Evolutionary conservation across 1,284 basidiomycete species (phyloP).

Genomic region (Cutaneotrichosporon mucoides): DNA sequence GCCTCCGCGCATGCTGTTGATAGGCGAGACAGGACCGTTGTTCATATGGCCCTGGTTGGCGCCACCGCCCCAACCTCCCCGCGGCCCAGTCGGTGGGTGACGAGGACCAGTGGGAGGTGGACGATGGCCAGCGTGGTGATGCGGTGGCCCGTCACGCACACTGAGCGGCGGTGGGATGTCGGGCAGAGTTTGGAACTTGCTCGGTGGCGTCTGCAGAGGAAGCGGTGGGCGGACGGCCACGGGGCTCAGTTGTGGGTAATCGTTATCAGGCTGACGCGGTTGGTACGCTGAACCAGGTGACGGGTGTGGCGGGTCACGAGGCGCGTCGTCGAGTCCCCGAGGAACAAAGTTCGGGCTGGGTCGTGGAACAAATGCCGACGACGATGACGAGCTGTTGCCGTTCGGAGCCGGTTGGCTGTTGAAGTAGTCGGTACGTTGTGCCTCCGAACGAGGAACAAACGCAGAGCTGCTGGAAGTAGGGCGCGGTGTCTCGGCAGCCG

Average conservation of each 20-base stretch:
- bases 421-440: constrained; percentile 25
- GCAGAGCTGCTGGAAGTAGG: constrained; percentile 12
- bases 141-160: constrained; percentile 15
- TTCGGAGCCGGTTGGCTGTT: constrained; percentile 4
- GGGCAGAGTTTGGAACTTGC: constrained; percentile 9
- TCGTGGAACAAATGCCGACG: constrained; percentile 11
- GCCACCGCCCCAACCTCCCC: constrained; percentile 11
- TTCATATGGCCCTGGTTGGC: not conserved
- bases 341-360: constrained; percentile 16
- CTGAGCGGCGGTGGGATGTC: constrained; percentile 16
- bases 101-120: constrained; percentile 17
- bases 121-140: constrained; percentile 1
- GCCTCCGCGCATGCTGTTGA: constrained; percentile 8
- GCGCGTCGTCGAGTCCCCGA: constrained; percentile 6
- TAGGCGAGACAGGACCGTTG: constrained; percentile 16
- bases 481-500: not conserved
- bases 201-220: constrained; percentile 14
- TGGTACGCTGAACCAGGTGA: not conserved
- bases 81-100: constrained; percentile 17
- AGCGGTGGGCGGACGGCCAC: constrained; percentile 5
- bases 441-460: constrained; percentile 16
- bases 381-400: not conserved
- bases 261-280: constrained; percentile 2
- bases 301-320: too few relatives aligned
- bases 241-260: constrained; percentile 4